Base-by-base conservation (phyloP, 2,329 filamentous ascomycete species). In the Epichloe sibirici region DNA sequence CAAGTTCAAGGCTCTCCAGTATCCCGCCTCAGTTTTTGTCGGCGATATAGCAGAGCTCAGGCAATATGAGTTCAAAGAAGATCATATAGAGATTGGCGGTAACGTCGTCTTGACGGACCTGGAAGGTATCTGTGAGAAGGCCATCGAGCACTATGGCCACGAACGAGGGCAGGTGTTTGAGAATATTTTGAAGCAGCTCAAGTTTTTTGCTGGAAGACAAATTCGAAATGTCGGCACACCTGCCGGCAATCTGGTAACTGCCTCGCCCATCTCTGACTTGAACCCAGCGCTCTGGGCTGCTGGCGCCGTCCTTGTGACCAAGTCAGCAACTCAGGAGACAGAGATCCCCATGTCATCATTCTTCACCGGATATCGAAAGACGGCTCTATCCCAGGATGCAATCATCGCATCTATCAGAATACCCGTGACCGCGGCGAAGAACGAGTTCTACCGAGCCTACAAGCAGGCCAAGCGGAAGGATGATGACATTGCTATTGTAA, bases 381-480 rank as follows among this genome's bases (percentile, higher is more conserved):
- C 93, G 13, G 88, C 90, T 1, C 74, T 98, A 11, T 79, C 87
- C 0, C 74, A 81, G 23, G 83, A 96, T 64, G 88, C 88, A 1
- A 81, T 97, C 57, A 91, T 98, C 55, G 83, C 89, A 1, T 85
- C 85, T 43, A 84, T 98, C 57, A 81, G 85, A n/a, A 88, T 98
- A 45, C 93, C 93, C 0, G 71, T 87, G 3, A 85, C 87, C 0
- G 75, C 75, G 3, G 77, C 82, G 51, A 86, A 85, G 61, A 85
- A 87, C 3, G 93, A 97, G 65, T 89, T 84, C 64, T 85, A 95
- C 65, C 80, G 86, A 44, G 85, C 91, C 1, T 97, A 96, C 70
- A 98, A 98, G 69, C 91, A 97, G 66, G 83, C 93, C 0, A 98
- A 98, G 74, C 76, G 93, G 58, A 97, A 97, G 65, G 93, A 98